Conservation (phyloP, 495 filamentous ascomycete species). For the Hypoxylon fuscum region DNA sequence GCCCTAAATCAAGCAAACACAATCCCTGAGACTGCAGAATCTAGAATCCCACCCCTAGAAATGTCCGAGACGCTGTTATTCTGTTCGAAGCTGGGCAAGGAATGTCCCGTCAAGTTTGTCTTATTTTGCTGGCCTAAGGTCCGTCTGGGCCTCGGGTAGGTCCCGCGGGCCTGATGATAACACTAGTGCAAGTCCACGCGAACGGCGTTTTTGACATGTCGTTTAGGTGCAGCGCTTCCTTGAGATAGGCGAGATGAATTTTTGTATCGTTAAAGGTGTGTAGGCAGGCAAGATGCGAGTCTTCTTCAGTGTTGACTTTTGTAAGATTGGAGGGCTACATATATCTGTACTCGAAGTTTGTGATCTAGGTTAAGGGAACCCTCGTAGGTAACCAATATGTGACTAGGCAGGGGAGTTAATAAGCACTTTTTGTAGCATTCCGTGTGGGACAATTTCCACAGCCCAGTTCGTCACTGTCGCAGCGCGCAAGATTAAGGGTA, state of each 20-base stretch:
- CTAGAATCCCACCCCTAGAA: conserved; percentile 1
- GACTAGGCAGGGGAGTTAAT: conserved; percentile 19
- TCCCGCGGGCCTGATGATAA: conserved; percentile 13
- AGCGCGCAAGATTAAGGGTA: conserved; percentile 37
- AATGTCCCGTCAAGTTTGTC: conserved; percentile 21
- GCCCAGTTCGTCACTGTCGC: conserved; percentile 34
- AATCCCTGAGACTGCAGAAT: neutral
- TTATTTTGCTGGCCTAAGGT: conserved; percentile 10
- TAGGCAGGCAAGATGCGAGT: conserved; percentile 9
- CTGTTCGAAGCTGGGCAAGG: conserved; percentile 10
- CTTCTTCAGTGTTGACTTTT: conserved; percentile 10
- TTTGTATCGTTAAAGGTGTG: too few species aligned
- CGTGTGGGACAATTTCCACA: conserved; percentile 25
- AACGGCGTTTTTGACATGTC: neutral
- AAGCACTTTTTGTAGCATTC: conserved; percentile 25
- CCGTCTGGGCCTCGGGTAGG: conserved; percentile 24
- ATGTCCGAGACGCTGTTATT: neutral
- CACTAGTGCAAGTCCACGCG: conserved; percentile 6
- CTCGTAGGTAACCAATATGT: conserved; percentile 11
- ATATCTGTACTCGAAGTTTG: conserved; percentile 1
- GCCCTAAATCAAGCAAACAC: conserved; percentile 9
- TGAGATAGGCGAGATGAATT: neutral
- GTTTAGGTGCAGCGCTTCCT: conserved; percentile 2
- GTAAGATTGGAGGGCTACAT: neutral
- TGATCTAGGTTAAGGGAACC: neutral